Conservation (phyloP, 1,284 basidiomycete genomes). For the Rhodotorula sp. region DNA sequence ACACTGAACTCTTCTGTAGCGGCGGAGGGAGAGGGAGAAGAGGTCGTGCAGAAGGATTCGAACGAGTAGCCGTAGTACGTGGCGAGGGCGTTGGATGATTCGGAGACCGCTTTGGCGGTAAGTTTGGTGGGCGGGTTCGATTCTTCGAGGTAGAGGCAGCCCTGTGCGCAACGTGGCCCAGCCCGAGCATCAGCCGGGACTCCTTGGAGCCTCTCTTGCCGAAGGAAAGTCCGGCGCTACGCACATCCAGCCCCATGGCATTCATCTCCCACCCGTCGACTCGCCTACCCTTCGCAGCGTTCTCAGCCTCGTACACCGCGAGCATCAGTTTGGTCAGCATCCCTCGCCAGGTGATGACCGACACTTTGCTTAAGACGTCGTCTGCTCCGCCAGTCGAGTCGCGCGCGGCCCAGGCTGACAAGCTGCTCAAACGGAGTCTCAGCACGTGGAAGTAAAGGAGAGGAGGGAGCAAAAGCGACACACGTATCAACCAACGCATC, state of each 20-base stretch:
- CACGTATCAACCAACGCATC: constrained; percentile 42
- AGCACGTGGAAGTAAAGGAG: too few species aligned
- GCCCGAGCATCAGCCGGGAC: constrained; percentile 27
- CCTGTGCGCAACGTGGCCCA: constrained; percentile 53
- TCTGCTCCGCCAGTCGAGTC: constrained; percentile 51
- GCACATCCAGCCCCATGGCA: constrained; percentile 67
- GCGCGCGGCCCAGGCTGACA: constrained; percentile 59
- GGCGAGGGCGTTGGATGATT: constrained; percentile 18
- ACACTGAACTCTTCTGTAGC: constrained; percentile 61
- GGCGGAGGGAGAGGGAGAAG: constrained; percentile 42
- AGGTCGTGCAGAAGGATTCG: constrained; percentile 78
- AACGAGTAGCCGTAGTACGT: constrained; percentile 69
- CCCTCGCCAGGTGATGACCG: constrained; percentile 79
- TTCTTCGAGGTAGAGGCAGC: constrained; percentile 30
- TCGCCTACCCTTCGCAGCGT: constrained; percentile 61
- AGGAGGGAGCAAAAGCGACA: not conserved
- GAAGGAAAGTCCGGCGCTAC: constrained; percentile 55
- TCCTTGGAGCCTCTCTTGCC: constrained; percentile 40
- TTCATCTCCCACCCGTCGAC: constrained; percentile 80
- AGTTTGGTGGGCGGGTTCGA: constrained; percentile 26
- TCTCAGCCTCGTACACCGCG: constrained; percentile 42
- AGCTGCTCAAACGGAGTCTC: constrained; percentile 51
- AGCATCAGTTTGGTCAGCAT: constrained; percentile 72
- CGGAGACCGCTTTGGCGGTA: constrained; percentile 23
- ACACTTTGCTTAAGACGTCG: constrained; percentile 44